Percentiles rank a stretch among this genome's conserved stretches.
Evolutionary conservation across 2,329 filamentous ascomycete genomes (phyloP).

Genomic region (Calonectria pauciramosa): DNA sequence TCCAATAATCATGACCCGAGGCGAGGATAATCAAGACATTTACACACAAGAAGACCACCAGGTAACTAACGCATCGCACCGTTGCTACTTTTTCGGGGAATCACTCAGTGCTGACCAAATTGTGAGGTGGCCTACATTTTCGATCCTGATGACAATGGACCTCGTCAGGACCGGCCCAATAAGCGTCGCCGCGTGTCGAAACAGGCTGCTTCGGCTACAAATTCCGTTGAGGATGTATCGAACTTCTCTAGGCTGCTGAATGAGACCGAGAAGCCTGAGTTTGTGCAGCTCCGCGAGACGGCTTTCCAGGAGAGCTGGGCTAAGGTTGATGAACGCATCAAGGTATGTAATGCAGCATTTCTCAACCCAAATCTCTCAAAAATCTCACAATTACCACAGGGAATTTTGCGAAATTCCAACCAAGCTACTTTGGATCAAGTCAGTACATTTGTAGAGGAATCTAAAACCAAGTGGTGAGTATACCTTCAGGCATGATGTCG

Average conservation of each 20-base stretch:
- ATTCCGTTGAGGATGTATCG: constrained; percentile 35
- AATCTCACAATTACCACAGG: constrained; percentile 51
- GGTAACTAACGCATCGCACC: constrained; percentile 45
- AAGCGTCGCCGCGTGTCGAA: constrained; percentile 71
- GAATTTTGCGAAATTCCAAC: constrained; percentile 72
- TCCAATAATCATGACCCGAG: constrained; percentile 40
- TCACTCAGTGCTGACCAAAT: constrained; percentile 31
- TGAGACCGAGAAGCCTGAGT: constrained; percentile 65
- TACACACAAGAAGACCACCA: constrained; percentile 61
- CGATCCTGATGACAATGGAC: constrained; percentile 61
- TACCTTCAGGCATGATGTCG: not conserved
- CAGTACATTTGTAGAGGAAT: constrained; percentile 65
- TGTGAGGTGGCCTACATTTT: constrained; percentile 74
- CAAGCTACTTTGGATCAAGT: constrained; percentile 72
- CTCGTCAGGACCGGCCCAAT: constrained; percentile 57
- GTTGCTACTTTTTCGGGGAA: not conserved
- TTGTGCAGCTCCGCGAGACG: constrained; percentile 66
- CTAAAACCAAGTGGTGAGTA: constrained; percentile 50
- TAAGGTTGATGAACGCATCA: constrained; percentile 73
- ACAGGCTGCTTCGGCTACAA: constrained; percentile 44
- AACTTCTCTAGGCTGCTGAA: constrained; percentile 68
- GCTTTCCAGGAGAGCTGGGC: constrained; percentile 76
- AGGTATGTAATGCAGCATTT: constrained; percentile 49
- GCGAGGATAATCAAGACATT: constrained; percentile 38
- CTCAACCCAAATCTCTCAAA: constrained; percentile 35